Percentiles rank a stretch among this genome's conserved stretches.
phyloP scores from a whole-genome alignment of 331 rosid genomes.

The Arachis monticola region DNA sequence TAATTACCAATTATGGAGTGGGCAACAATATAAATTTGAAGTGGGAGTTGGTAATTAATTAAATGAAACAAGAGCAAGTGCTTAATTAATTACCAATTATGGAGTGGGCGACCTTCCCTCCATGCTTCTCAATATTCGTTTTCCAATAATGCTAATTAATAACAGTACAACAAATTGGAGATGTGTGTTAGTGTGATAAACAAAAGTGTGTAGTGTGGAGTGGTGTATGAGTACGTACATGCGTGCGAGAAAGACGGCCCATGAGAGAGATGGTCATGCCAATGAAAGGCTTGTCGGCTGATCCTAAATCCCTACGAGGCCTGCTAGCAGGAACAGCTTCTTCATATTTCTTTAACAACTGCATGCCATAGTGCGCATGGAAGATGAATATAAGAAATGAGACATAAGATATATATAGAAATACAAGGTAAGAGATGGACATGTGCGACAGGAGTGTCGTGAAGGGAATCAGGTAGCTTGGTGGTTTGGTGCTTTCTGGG shows the following conservation, averaged over 20 bases:
- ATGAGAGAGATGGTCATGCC: slow-evolving; percentile 76
- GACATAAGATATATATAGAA: not conserved
- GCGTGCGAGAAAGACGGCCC: slow-evolving; percentile 80
- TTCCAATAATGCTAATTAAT: slow-evolving; percentile 71
- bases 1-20: slow-evolving; percentile 78
- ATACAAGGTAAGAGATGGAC: slow-evolving; percentile 38
- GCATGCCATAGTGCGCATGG: not conserved
- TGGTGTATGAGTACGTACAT: slow-evolving; percentile 46
- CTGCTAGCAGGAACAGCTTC: slow-evolving; percentile 53
- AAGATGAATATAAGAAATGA: not conserved
- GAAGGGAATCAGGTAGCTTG: slow-evolving; percentile 69
- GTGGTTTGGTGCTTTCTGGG: slow-evolving; percentile 65
- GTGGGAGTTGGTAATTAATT: too few species aligned
- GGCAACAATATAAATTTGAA: slow-evolving; percentile 48
- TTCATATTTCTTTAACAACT: slow-evolving; percentile 74
- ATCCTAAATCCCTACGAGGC: slow-evolving; percentile 54
- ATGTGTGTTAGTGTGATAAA: too few species aligned
- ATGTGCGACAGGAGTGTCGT: slow-evolving; percentile 56
- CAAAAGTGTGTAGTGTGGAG: not conserved
- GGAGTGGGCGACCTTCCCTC: slow-evolving; percentile 73
- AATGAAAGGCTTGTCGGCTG: slow-evolving; percentile 63
- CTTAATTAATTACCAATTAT: slow-evolving; percentile 80
- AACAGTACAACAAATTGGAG: not conserved
- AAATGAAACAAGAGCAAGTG: slow-evolving; percentile 21
- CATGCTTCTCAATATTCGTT: slow-evolving; percentile 70